A percentile compares a stretch with the other conserved stretches of the same genome.
These are phyloP conservation scores for Diaporthe velutina DNA, from an alignment of 2,329 filamentous ascomycete species.

Conservation along the genomic window DNA sequence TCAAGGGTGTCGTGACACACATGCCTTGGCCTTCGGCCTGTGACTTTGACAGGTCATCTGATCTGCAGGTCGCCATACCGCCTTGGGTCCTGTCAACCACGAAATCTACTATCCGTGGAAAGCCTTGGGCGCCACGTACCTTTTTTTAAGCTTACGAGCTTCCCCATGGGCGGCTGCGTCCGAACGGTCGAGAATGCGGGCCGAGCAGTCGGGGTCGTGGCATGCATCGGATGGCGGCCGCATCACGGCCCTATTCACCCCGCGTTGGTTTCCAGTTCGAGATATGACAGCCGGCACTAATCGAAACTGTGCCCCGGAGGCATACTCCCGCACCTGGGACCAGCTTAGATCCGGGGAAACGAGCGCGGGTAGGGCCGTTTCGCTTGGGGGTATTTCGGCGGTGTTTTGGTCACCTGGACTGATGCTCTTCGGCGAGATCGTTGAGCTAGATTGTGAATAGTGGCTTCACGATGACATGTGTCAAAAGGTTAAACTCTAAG, in stretches of 20 bases:
- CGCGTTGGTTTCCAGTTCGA: conserved; percentile 28
- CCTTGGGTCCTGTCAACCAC: conserved; percentile 12
- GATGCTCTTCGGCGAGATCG: background rate
- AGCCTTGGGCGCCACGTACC: background rate
- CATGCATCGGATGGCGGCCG: conserved; percentile 18
- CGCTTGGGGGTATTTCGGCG: conserved; percentile 23
- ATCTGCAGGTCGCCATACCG: conserved; percentile 20
- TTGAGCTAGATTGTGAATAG: conserved; percentile 4
- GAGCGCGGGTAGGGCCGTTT: conserved; percentile 17
- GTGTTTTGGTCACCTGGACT: conserved; percentile 10
- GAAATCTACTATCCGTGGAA: background rate
- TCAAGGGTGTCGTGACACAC: conserved; percentile 12
- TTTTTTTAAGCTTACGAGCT: background rate
- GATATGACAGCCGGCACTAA: conserved; percentile 20
- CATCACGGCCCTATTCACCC: conserved; percentile 27
- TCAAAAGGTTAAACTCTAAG: background rate
- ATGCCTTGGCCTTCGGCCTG: background rate
- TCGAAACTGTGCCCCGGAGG: conserved; percentile 21
- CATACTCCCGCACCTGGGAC: conserved; percentile 11
- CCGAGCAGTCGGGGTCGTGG: conserved; percentile 12
- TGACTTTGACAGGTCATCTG: conserved; percentile 26
- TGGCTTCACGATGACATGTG: background rate
- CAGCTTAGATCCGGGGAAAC: conserved; percentile 5
- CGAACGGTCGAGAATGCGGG: conserved; percentile 16
- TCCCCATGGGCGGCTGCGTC: conserved; percentile 5